Base-by-base conservation (phyloP, 768 basidiomycete genomes). In the Cystoderma amianthinum region DNA sequence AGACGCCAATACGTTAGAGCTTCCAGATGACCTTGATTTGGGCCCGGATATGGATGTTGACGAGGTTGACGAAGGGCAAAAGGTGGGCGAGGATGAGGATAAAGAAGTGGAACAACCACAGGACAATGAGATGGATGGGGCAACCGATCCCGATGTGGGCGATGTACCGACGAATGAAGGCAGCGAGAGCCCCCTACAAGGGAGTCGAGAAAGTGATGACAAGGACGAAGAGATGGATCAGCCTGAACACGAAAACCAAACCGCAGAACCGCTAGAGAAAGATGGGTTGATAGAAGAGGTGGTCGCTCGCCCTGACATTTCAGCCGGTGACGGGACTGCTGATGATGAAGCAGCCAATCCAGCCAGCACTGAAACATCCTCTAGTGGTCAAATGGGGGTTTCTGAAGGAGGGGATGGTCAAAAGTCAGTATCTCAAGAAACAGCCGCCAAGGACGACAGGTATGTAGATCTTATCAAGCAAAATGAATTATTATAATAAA, bases 21-120 rank as follows among this genome's bases (percentile, higher is more conserved):
- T 98, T 7, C 95, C 95, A 0, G 94, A 97, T 23, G 81, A 91
- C 47, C 69, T 95, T 62, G 67, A 90, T 40, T 58, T 94, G 10
- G 74, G 64, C 24, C 65, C 58, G 38, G 65, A 68, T 20, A 36
- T 19, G 18, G 67, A 66, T 4, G 52, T 57, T 36, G 61, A 64
- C 9, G 47, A 52, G 16, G 60, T 62, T 25, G 60, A 53, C 10
- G 59, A 59, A 4, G 54, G 60, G 17, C 15, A 11, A 23, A 32
- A 25, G 18, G 23, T 15, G 25, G 39, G 39, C n/a, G 39, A 32
- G n/a, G 39, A 40, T 28, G 39, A 38, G 16, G 55, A 61, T 38
- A 44, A 46, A 22, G 58, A 58, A 9, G 6, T 36, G 12, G 34
- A 36, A 15, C 9, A 36, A 36, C 34, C 12, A 19, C 9, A n/a